Base-by-base conservation (phyloP, 2,329 filamentous ascomycete species). In the Pseudogymnoascus sp. region DNA sequence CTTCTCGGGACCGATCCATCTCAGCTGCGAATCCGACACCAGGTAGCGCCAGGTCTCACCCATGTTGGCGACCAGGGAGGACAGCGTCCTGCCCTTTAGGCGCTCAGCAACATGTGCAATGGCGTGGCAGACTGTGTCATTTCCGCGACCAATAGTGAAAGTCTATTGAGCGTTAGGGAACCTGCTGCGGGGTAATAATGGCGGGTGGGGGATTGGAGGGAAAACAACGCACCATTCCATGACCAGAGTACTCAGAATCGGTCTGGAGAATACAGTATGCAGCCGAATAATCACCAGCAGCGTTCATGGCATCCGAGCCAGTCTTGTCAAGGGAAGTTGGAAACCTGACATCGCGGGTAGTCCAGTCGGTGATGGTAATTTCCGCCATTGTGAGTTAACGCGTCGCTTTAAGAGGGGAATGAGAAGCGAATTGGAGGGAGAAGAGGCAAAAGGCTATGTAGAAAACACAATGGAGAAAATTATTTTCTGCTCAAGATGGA, bases 281-380 rank as follows among this genome's bases (percentile, higher is more conserved):
- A 11, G 92, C 83, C 1, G 91, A 96, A 78, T 96, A 96, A 77
- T 96, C 91, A 66, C 91, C 90, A 2, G 92, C 91, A 2, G 90
- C 89, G 73, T 97, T 96, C 93, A 96, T 97, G 72, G 91, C 93
- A 84, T 97, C 93, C 7, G 91, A 96, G 71, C 92, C 92, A n/a
- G 91, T 96, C 79, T 93, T 95, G 78, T 96, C 91, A 66, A 97
- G 86, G 42, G 92, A 96, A n/a, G 92, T 97, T 75, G 89, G 89
- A 74, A 91, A 91, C 69, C 89, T 85, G 74, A 91, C 87, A 78
- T 91, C 89, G 73, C 87, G 82, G 64, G 87, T 89, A 68, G 78
- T 79, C 80, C 86, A 91, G 67, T 86, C 84, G 62, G 87, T 91
- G 73, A 91, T 90, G 64, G 85, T 90, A 70, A 91, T 81, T 69